Evolutionary conservation across 2,329 filamentous ascomycete species (phyloP), one percentile per base, ranked within the genome.

Genomic region (Verticillium dahliae): DNA sequence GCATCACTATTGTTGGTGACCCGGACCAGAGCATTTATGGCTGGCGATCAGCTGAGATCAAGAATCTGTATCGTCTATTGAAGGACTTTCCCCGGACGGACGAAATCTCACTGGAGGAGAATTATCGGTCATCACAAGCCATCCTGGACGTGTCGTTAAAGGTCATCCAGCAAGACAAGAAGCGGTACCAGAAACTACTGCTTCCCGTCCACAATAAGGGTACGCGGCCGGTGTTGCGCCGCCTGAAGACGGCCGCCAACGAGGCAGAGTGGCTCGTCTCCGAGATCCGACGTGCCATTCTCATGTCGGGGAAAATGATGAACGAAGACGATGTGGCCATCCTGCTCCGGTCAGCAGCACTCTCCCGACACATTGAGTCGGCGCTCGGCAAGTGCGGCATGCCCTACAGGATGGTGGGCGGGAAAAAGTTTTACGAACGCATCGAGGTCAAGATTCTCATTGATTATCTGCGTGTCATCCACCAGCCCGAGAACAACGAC

Each of bases 1-100:
- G 87, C n/a, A 94, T 98, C 67, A 98, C 94, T 1, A 91, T 97
- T 63, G 95, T 99, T 4, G 95, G 94, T 38, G 94, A 99, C 71
- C 94, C 95, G 0, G 95, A 99, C 72, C 94, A 99, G 74, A 97
- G 93, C 72, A 99, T 99, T 62, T 99, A 98, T 72, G 91, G 94
- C 22, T 99, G 96, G 81, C 88, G 94, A 22, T 93, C 92, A 7
- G 94, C 95, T 10, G 94, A 99, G 73, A 91, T 94, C 67, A 89
- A 89, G 71, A 99, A 98, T 69, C 81, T 98, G 57, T 85, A 85
- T 66, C 86, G 90, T 2, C 87, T 99, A 80, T 84, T 92, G 59
- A 79, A 80, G 52, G 87, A 91, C 62, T 97, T 90, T 70, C 88
- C 88, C 0, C 84, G 89, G 33, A 95, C 92, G 0, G 83, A 92